phyloP scores from a whole-genome alignment of 441 rosid species.

The Brassica hybrid region DNA sequence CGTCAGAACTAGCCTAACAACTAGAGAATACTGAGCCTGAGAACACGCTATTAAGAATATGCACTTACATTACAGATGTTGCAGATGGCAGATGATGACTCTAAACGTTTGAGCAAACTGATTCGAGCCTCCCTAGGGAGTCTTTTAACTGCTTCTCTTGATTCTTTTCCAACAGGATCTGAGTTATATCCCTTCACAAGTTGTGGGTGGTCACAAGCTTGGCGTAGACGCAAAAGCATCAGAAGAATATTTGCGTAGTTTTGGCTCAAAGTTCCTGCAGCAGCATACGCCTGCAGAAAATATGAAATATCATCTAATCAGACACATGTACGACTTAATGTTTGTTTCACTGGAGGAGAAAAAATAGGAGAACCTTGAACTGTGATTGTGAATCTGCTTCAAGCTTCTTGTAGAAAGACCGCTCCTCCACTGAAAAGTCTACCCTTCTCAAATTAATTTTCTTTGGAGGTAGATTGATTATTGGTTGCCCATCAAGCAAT shows the following conservation, averaged over 20 bases:
- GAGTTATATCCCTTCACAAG: neutral
- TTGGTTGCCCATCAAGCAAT: slow-evolving; percentile 7
- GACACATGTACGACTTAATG: slow-evolving; percentile 2
- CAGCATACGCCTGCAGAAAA: neutral
- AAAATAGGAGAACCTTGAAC: slow-evolving; percentile 7
- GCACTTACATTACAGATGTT: slow-evolving; percentile 8
- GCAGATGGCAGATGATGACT: slow-evolving; percentile 9
- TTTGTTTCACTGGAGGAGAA: slow-evolving; percentile 2
- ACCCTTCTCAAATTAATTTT: neutral
- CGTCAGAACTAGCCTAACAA: neutral
- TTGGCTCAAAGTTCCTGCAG: neutral
- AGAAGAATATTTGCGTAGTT: slow-evolving; percentile 4
- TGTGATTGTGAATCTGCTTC: neutral
- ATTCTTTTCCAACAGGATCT: slow-evolving; percentile 5
- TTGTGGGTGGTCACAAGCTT: slow-evolving; percentile 13
- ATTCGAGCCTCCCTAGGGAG: slow-evolving; percentile 7
- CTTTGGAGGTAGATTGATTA: slow-evolving; percentile 7
- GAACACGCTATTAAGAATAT: neutral
- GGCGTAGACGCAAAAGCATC: slow-evolving; percentile 15
- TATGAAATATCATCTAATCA: neutral
- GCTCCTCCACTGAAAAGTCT: neutral
- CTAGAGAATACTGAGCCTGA: neutral
- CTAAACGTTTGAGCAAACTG: neutral
- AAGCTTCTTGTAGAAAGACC: slow-evolving; percentile 17
- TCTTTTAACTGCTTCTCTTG: slow-evolving; percentile 5